phyloP scores from a whole-genome alignment of 2,329 filamentous ascomycete genomes.

The Clathrospora elynae region DNA sequence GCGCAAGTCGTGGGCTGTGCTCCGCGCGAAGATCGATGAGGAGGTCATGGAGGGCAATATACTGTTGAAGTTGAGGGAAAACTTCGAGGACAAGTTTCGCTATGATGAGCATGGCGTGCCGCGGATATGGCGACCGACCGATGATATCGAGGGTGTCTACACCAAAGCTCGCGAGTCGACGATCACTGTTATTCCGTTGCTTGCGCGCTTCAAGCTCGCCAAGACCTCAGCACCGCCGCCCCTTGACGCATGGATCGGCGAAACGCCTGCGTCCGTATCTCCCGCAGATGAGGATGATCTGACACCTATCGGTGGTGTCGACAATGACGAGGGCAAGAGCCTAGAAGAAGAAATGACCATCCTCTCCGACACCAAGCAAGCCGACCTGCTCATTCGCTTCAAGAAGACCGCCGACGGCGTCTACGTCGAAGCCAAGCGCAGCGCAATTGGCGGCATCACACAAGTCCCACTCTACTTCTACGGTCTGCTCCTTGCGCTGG shows the following conservation, averaged over 20 bases:
- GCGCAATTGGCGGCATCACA: slow-evolving; percentile 91
- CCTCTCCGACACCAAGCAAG: slow-evolving; percentile 85
- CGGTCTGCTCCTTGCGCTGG: slow-evolving; percentile 80
- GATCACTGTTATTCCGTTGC: slow-evolving; percentile 83
- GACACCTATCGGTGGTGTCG: slow-evolving; percentile 85
- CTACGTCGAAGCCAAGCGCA: slow-evolving; percentile 96
- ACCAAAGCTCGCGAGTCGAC: slow-evolving; percentile 92
- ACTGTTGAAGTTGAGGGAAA: slow-evolving; percentile 90
- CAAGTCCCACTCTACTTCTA: slow-evolving; percentile 97
- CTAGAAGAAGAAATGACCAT: slow-evolving; percentile 96
- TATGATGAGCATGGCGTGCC: slow-evolving; percentile 96
- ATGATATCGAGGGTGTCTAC: slow-evolving; percentile 96
- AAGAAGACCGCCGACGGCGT: slow-evolving; percentile 98
- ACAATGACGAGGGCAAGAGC: slow-evolving; percentile 92
- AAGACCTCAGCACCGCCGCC: slow-evolving; percentile 77
- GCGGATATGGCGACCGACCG: slow-evolving; percentile 92
- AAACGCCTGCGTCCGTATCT: slow-evolving; percentile 73
- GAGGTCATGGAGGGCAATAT: slow-evolving; percentile 98
- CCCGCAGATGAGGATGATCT: slow-evolving; percentile 89
- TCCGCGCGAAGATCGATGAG: slow-evolving; percentile 90
- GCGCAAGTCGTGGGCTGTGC: slow-evolving; percentile 90
- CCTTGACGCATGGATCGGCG: slow-evolving; percentile 82
- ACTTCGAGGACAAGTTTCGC: slow-evolving; percentile 99
- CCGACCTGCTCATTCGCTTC: slow-evolving; percentile 91
- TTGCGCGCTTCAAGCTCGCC: slow-evolving; percentile 80